Conservation (phyloP, 192 early-diverging fungal genomes). For the Backusella luteola region DNA sequence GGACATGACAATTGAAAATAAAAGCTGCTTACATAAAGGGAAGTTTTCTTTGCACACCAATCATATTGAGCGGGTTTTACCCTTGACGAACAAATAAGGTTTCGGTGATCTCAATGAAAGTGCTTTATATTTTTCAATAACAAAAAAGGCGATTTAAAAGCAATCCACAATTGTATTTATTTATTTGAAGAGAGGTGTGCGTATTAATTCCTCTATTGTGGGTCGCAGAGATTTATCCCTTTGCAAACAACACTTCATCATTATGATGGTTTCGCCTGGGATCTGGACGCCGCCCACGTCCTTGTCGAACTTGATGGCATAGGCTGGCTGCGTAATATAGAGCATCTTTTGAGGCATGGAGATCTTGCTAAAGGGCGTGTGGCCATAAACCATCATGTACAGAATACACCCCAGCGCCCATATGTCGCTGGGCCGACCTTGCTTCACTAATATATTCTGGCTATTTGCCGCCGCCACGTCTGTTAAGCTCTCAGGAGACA, state of each 20-base stretch:
- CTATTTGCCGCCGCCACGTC: background rate
- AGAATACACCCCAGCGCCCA: conserved; percentile 94
- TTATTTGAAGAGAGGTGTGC: too few species aligned
- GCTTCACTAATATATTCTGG: background rate
- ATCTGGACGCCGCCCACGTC: background rate
- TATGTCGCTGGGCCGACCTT: conserved; percentile 65
- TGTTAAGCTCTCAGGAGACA: conserved; percentile 81
- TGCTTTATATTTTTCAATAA: too few species aligned
- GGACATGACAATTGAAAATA: too few species aligned
- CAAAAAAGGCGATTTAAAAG: too few species aligned
- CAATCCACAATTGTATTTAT: too few species aligned
- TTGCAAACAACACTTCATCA: background rate
- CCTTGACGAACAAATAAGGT: too few species aligned
- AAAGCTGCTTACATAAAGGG: too few species aligned
- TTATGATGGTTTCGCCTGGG: background rate
- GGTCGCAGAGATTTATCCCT: background rate
- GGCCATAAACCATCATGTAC: conserved; percentile 88
- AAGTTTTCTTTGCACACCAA: too few species aligned
- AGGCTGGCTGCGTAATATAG: conserved; percentile 67
- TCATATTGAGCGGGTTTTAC: too few species aligned
- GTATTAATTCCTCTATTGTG: background rate
- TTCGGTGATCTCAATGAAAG: too few species aligned
- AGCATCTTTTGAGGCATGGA: conserved; percentile 61
- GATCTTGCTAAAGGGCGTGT: conserved; percentile 79
- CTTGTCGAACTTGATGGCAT: conserved; percentile 47